These are phyloP conservation scores for Aegle marmelos DNA, from an alignment of 345 rosid species.

Conservation along the genomic window DNA sequence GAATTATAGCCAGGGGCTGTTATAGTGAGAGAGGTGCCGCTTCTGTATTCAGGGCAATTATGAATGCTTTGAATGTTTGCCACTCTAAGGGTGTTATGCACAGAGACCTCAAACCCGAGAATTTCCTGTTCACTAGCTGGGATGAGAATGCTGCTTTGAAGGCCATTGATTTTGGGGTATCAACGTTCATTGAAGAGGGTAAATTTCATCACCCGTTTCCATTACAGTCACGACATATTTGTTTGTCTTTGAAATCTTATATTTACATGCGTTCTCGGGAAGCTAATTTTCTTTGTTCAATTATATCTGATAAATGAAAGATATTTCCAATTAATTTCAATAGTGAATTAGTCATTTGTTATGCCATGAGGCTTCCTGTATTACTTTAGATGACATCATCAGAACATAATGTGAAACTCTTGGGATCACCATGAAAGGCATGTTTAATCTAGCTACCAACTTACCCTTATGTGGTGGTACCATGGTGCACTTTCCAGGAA, in stretches of 20 bases:
- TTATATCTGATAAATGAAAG: no score
- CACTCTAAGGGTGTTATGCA: slow-evolving; percentile 92
- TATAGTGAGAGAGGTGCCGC: slow-evolving; percentile 39
- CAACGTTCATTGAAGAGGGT: slow-evolving; percentile 59
- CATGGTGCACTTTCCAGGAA: slow-evolving; percentile 42
- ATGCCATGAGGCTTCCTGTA: neutral
- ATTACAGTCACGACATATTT: neutral
- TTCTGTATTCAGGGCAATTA: slow-evolving; percentile 22
- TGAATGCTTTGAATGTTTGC: slow-evolving; percentile 45
- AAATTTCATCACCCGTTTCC: neutral
- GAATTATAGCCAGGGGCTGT: slow-evolving; percentile 32
- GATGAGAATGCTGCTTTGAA: slow-evolving; percentile 32
- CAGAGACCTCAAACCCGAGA: slow-evolving; percentile 50
- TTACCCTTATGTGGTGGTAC: neutral
- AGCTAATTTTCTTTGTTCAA: neutral
- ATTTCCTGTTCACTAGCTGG: slow-evolving; percentile 32
- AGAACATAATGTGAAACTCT: neutral
- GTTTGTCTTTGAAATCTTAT: neutral
- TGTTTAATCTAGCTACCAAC: neutral
- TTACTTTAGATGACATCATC: neutral
- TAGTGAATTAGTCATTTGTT: neutral
- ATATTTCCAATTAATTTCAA: neutral
- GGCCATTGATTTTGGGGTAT: slow-evolving; percentile 78
- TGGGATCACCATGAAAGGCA: neutral
- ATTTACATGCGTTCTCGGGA: neutral